Evolutionary conservation across 495 filamentous ascomycete genomes (phyloP).

Genomic region (Glonium stellatum): DNA sequence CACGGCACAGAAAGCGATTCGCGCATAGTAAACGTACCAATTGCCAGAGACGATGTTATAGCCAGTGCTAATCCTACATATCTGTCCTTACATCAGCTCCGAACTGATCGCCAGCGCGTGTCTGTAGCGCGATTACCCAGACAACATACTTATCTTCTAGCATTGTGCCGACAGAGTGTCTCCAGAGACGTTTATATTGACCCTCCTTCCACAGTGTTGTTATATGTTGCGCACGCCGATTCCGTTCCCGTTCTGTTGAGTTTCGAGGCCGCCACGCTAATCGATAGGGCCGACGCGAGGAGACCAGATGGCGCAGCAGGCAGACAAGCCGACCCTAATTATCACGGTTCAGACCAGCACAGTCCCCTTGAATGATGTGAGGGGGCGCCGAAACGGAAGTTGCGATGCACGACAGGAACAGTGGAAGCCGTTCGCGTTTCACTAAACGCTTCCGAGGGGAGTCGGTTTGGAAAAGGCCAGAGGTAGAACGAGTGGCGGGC

Average conservation of each 20-base stretch:
- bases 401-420: neutral
- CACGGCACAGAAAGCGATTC: constrained; percentile 1
- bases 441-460: constrained; percentile 22
- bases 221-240: neutral
- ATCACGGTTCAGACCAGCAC: neutral
- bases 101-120: neutral
- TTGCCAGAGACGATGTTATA: constrained; percentile 86
- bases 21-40: constrained; percentile 54
- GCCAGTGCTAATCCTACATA: constrained; percentile 86
- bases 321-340: neutral
- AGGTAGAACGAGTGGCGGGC: constrained; percentile 2
- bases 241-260: neutral
- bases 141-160: constrained; percentile 77
- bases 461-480: constrained; percentile 4
- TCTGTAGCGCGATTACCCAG: neutral
- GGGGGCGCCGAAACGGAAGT: neutral
- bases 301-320: constrained; percentile 4
- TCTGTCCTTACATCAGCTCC: constrained; percentile 46
- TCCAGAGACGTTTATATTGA: neutral
- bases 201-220: neutral
- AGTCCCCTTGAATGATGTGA: neutral
- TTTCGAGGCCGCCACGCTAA: neutral
- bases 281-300: constrained; percentile 1
- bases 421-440: constrained; percentile 25
- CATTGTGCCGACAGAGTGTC: constrained; percentile 47